A percentile compares a stretch with the other conserved stretches of the same genome.
Conservation (phyloP, 202 grass and related monocot species). For the Musa balbisiana region DNA sequence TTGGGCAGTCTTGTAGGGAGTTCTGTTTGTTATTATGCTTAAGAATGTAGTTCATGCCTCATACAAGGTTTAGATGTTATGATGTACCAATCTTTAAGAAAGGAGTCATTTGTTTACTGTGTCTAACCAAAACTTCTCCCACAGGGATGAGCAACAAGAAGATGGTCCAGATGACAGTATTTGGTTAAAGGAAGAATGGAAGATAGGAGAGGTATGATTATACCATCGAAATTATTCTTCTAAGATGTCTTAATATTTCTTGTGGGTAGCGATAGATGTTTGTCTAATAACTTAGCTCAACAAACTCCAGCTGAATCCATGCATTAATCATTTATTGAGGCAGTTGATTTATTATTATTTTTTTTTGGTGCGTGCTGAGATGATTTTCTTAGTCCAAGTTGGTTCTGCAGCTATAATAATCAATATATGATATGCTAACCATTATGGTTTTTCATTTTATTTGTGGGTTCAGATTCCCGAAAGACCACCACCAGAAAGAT, state of each 20-base stretch:
- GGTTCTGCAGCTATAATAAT: background rate
- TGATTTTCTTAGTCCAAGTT: background rate
- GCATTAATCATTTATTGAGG: background rate
- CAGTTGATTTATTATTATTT: background rate
- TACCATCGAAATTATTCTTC: background rate
- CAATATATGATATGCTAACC: background rate
- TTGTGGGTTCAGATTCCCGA: background rate
- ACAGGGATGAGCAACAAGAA: constrained; percentile 45
- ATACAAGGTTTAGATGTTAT: background rate
- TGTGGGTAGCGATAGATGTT: background rate
- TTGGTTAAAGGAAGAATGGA: constrained; percentile 93
- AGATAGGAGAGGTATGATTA: constrained; percentile 67
- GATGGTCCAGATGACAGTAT: constrained; percentile 56
- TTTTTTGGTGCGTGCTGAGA: no score
- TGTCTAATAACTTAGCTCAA: background rate
- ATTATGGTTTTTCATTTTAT: background rate
- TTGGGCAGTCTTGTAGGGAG: background rate
- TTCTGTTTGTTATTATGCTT: background rate
- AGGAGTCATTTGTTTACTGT: background rate
- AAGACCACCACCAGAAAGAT: background rate
- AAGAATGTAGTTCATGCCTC: background rate
- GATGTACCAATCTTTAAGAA: background rate
- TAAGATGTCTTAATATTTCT: no score
- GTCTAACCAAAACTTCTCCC: background rate
- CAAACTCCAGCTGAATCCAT: background rate